Evolutionary conservation across 495 filamentous ascomycete species (phyloP), one percentile per base, ranked within the genome.

Genomic region (Neurospora discreta): DNA sequence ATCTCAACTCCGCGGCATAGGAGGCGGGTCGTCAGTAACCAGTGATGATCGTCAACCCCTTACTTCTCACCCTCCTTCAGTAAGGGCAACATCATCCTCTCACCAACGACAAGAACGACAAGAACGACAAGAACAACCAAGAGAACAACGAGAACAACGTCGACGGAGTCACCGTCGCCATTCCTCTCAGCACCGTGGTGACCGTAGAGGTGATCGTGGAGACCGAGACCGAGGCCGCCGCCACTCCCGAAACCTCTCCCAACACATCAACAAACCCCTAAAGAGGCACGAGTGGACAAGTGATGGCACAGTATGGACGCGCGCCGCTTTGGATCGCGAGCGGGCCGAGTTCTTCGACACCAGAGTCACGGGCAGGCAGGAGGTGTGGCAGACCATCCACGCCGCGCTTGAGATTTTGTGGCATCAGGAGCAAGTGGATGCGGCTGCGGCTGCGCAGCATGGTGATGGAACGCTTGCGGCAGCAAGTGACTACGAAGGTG

Each of bases 321-420:
- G 80, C 0, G 68, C 75, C 16, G 75, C 82, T 6, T 68, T 88
- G 15, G 79, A 83, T 33, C 79, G 79, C 26, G 85, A 88, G 73
- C 80, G 86, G 42, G 78, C 80, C 33, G 92, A 92, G 71, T 95
- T 93, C 81, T 95, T 93, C 74, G 91, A 94, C 70, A 98, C 94
- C 3, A 83, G 92, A 40, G 92, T 95, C 4, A 90, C 90, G 6
- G 93, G 93, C 11, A 85, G 88, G 7, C 73, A 85, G 16, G 92
- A 97, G 75, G 84, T 94, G 46, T 98, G 94, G 94, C 86, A 85
- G 44, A 90, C 92, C 1, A 73, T 97, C 13, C 85, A 85, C 38
- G 81, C 87, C 0, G 91, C 90, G 0, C 81, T 91, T 16, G 87
- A 91, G 70, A 80, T 92, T 20, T 75, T 96, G 74, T 89, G 88